These are phyloP conservation scores for Botrytis fabae DNA, from an alignment of 2,329 filamentous ascomycete species.

Conservation along the genomic window DNA sequence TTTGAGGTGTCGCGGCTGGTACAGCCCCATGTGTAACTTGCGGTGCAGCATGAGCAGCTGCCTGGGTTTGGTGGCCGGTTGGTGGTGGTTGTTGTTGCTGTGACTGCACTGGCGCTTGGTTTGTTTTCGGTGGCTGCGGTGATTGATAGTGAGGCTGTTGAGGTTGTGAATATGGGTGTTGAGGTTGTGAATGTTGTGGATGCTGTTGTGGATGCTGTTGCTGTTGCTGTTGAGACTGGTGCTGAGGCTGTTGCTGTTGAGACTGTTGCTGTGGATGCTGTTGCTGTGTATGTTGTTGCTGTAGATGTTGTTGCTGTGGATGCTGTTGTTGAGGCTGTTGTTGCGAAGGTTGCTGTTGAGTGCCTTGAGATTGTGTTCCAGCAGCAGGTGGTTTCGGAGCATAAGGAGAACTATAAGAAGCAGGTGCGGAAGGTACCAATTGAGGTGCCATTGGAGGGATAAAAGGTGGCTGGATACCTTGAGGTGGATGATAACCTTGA, in stretches of 20 bases:
- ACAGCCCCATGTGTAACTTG: background rate
- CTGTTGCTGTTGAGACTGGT: conserved; percentile 16
- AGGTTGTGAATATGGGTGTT: conserved; percentile 16
- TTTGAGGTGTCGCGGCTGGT: background rate
- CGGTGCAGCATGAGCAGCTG: conserved; percentile 5
- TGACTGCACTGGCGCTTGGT: background rate
- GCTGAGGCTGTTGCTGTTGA: conserved; percentile 16
- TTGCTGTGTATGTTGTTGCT: conserved; percentile 7
- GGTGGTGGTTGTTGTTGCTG: background rate
- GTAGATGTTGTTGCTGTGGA: conserved; percentile 17
- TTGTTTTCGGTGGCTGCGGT: conserved; percentile 17
- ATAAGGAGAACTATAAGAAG: conserved; percentile 42
- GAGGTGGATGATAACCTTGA: conserved; percentile 22
- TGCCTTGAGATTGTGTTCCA: conserved; percentile 19
- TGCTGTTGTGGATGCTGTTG: background rate
- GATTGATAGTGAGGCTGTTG: conserved; percentile 24
- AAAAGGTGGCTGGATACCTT: conserved; percentile 24
- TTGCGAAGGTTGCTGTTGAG: conserved; percentile 21
- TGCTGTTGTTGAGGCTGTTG: conserved; percentile 20
- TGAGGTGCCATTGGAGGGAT: conserved; percentile 33
- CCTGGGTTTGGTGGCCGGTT: conserved; percentile 15
- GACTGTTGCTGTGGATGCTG: conserved; percentile 23
- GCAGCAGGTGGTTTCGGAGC: conserved; percentile 36
- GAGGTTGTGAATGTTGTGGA: conserved; percentile 10
- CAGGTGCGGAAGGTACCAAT: conserved; percentile 27